Base-by-base conservation (phyloP, 106 monocot species). In the Narthecium ossifragum region DNA sequence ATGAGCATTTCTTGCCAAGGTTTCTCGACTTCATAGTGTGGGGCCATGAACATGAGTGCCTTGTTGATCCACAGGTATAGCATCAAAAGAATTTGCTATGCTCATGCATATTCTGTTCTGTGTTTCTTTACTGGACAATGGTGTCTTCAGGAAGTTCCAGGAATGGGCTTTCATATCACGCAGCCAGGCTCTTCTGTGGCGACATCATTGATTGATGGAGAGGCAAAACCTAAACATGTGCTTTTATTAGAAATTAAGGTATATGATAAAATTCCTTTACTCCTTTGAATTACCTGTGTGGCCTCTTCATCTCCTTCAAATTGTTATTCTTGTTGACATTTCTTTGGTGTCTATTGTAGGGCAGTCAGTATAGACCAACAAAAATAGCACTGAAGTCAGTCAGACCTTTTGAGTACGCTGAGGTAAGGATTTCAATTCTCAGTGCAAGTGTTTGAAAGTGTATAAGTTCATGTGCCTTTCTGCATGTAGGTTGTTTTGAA, bases 31-130 rank as follows among this genome's bases (percentile, higher is more conserved):
- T 98, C 52, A 55, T 98, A 18, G 72, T 98, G 8, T 98, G 98
- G 98, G 98, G 98, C 4, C 98, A 98, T 77, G 98, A 98, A 76
- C 98, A 98, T 74, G 98, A 98, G 69, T 98, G 91, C 63, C 98
- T 98, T 41, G 73, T 84, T 63, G 98, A 98, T 67, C 98, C 98
- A 55, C 78, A 87, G 86, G 98, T 98, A 80, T 64, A 5, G 43
- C 56, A n/a, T 59, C 40, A 62, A 0, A 13, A n/a, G n/a, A n/a
- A n/a, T 14, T 14, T 40, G 41, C 50, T 52, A 41, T 38, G 5
- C 37, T 30, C 13, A 0, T 51, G 25, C 11, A 50, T 63, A 6
- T 60, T 21, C 13, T 26, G 40, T 29, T 45, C 2, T 23, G 6
- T 20, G 14, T n/a, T 62, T 51, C 43, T 9, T 6, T 26, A 45